These are phyloP conservation scores for Crinitomyces ghanaensis DNA, from an alignment of 805 yeast genomes.

Conservation along the genomic window DNA sequence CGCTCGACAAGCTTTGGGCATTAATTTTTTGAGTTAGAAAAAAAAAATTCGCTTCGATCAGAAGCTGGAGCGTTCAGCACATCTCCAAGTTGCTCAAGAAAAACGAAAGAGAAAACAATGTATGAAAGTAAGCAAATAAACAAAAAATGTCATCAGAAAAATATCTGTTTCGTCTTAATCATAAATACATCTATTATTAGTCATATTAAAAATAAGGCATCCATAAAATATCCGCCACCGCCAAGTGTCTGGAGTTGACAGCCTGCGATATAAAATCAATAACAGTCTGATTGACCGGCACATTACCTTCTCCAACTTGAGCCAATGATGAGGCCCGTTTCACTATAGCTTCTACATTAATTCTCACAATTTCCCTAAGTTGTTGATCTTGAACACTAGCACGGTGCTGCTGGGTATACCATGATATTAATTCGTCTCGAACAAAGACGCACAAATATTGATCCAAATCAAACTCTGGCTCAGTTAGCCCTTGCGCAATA, in stretches of 20 bases:
- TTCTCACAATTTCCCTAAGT: conserved; percentile 72
- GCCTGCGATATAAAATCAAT: conserved; percentile 88
- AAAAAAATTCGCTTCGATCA: too few species aligned
- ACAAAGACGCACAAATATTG: conserved; percentile 89
- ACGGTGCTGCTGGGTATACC: conserved; percentile 81
- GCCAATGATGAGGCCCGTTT: conserved; percentile 72
- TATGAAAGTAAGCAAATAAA: not conserved
- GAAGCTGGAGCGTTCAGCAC: too few species aligned
- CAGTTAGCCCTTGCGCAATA: conserved; percentile 79
- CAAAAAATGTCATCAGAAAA: not conserved
- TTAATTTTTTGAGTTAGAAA: too few species aligned
- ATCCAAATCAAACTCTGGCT: conserved; percentile 85
- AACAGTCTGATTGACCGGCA: conserved; percentile 78
- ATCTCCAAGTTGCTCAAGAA: too few species aligned
- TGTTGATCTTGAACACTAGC: conserved; percentile 76
- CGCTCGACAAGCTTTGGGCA: not conserved
- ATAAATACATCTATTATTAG: not conserved
- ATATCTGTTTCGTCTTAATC: not conserved
- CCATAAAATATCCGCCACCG: conserved; percentile 85
- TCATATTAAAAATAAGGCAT: conserved; percentile 71
- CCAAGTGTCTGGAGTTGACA: conserved; percentile 86
- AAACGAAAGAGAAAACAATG: not conserved
- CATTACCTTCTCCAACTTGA: conserved; percentile 43
- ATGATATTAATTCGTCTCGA: conserved; percentile 87
- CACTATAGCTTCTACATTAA: conserved; percentile 75